Evolutionary conservation across 2,329 filamentous ascomycete genomes (phyloP), one percentile per base, ranked within the genome.

Genomic region (Sarocladium oryzae): DNA sequence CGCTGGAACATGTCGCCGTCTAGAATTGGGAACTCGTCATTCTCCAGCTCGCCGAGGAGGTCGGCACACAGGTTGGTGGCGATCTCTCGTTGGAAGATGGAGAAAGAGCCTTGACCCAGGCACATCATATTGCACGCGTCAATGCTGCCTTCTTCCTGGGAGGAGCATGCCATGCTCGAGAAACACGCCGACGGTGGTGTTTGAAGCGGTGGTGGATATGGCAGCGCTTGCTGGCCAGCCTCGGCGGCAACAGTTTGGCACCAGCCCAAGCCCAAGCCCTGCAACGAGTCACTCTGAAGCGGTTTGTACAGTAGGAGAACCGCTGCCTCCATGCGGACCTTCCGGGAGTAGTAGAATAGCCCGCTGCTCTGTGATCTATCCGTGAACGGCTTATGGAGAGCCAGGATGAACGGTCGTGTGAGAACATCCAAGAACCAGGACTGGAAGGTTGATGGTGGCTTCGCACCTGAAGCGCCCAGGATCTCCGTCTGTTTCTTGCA

Each of bases 371-470:
- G 64, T 1, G 72, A 68, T 30, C 63, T 58, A 4, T 58, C 58
- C 24, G 70, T 64, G 58, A 68, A 73, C 0, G 68, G 68, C 11
- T 73, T 69, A 52, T 81, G 76, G 0, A 82, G 66, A 1, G 69
- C 67, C 15, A 80, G 54, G 1, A 55, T 37, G 35, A 55, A 55
- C 11, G 54, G 54, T 11, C 54, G 50, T 8, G 50, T 54, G 20
- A 56, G 50, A 5, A 55, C 35, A 16, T 56, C 51, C 9, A 55
- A 23, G 2, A 56, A 40, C 38, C 52, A 52, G n/a, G 53, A 50
- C 46, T 56, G 55, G 35, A 55, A 56, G 13, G 6, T 15, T 15
- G 35, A 8, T 8, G 18, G 37, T 51, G 8, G 45, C 50, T 1
- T 53, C 46, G 33, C 18, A n/a, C 23, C 45, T 26, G 21, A 37